Evolutionary conservation across 2,329 filamentous ascomycete genomes (phyloP), one percentile per base, ranked within the genome.

Genomic region (Cordyceps farinosa): DNA sequence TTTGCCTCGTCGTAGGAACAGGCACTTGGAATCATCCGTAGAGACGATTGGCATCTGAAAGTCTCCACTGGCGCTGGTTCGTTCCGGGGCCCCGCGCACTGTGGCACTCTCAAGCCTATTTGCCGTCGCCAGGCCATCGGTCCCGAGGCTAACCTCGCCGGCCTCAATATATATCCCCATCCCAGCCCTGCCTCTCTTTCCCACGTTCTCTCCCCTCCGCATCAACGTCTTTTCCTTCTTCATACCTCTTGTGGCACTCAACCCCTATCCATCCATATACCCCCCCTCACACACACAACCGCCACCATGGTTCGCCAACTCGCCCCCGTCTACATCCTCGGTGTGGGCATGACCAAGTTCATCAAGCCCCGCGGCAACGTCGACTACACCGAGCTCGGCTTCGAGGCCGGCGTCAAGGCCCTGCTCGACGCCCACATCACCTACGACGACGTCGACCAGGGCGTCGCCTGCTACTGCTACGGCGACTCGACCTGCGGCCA

Each of bases 271-370:
- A 22, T 27, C 22, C 45, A 30, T 63, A 30, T 64, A 27, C 61
- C 45, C 34, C 36, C 17, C 17, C 22, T 34, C 27, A 36, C 56
- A 56, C 45, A 52, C 57, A 22, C 45, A 54, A 63, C 27, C 56
- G 51, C 59, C 67, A 75, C 64, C 63, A 85, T 85, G 83, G 74
- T 80, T 54, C 76, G 76, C 70, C 74, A 78, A 69, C 83, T 82
- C 70, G 76, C 80, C 61, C 81, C 82, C 65, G 81, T 81, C 82
- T 98, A 98, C 82, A 91, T 98, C 74, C 87, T 98, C 65, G 94
- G 94, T 81, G 95, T 98, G 70, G 94, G 94, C 80, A 95, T 98
- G 91, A 98, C 94, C 79, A 96, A 96, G 79, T 98, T 98, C 85
- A 94, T 97, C 85, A 97, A 97, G 82, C 93, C 93, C 48, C 87